phyloP scores from a whole-genome alignment of 108 stramenopile species.

The Skeletonema costatum region DNA sequence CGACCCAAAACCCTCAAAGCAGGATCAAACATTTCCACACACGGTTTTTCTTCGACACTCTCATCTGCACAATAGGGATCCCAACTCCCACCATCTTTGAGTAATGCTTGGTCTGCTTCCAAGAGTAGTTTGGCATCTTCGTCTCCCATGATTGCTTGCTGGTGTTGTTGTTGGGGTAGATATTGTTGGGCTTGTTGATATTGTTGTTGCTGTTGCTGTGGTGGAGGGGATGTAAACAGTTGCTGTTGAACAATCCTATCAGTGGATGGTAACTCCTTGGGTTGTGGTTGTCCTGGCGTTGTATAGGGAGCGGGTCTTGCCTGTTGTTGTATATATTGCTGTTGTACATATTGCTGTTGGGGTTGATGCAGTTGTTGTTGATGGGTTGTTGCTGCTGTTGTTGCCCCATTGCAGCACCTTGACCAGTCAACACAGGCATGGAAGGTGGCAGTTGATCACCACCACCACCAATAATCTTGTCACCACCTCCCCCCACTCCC shows the following conservation, averaged over 20 bases:
- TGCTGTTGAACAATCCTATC: neutral
- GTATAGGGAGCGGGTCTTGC: neutral
- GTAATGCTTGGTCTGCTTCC: slow-evolving; percentile 23
- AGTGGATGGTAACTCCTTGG: neutral
- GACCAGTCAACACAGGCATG: neutral
- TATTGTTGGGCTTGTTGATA: neutral
- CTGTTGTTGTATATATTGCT: neutral
- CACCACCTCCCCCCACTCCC: neutral
- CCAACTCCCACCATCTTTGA: slow-evolving; percentile 15
- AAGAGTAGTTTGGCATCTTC: slow-evolving; percentile 10
- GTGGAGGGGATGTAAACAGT: neutral
- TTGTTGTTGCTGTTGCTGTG: neutral
- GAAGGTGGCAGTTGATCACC: neutral
- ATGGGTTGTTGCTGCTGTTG: slow-evolving; percentile 10
- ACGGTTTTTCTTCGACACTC: slow-evolving; percentile 56
- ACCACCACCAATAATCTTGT: neutral
- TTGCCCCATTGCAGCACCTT: neutral
- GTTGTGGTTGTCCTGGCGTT: neutral
- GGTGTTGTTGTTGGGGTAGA: slow-evolving; percentile 1
- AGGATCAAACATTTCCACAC: slow-evolving; percentile 83
- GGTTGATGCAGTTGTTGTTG: slow-evolving; percentile 3
- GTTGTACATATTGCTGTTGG: slow-evolving; percentile 1
- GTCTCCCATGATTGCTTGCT: slow-evolving; percentile 24
- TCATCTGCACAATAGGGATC: slow-evolving; percentile 8
- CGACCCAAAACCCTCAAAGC: slow-evolving; percentile 88